These are phyloP conservation scores for Irpex sp. DNA, from an alignment of 1,284 basidiomycete genomes.

Conservation along the genomic window DNA sequence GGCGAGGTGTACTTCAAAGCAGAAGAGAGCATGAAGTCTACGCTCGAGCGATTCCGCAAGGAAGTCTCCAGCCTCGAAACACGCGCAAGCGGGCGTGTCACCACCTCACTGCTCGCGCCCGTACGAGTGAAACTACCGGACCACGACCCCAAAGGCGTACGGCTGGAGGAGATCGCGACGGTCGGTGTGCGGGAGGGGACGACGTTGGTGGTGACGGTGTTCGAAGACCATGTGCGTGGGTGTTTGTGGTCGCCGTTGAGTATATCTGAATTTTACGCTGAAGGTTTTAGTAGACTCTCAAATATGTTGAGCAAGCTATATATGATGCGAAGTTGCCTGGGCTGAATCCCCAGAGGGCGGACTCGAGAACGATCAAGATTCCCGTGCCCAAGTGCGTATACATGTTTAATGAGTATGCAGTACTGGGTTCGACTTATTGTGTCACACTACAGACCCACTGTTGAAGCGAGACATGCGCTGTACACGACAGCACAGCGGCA, in stretches of 20 bases:
- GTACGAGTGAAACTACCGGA: slow-evolving; percentile 56
- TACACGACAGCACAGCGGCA: slow-evolving; percentile 52
- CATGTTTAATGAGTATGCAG: neutral
- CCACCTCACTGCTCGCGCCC: slow-evolving; percentile 64
- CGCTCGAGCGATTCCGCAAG: slow-evolving; percentile 67
- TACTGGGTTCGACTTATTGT: neutral
- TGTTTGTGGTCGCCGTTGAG: neutral
- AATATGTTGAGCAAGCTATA: slow-evolving; percentile 67
- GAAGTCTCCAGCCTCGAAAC: slow-evolving; percentile 64
- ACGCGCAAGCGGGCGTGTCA: slow-evolving; percentile 73
- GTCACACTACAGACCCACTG: slow-evolving; percentile 54
- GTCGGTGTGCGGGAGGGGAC: slow-evolving; percentile 76
- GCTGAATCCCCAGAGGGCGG: slow-evolving; percentile 65
- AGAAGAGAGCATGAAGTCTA: slow-evolving; percentile 58
- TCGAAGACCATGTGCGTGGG: slow-evolving; percentile 64
- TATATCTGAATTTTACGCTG: slow-evolving; percentile 8
- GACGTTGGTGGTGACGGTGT: slow-evolving; percentile 65
- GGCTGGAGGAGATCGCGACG: slow-evolving; percentile 68
- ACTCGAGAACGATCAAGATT: slow-evolving; percentile 68
- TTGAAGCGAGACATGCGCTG: slow-evolving; percentile 60
- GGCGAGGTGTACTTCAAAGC: slow-evolving; percentile 53
- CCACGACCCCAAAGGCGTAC: slow-evolving; percentile 25
- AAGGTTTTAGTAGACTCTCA: slow-evolving; percentile 54
- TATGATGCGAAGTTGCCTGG: slow-evolving; percentile 70
- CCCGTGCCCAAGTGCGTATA: slow-evolving; percentile 68